Percentiles rank a stretch among this genome's conserved stretches.
Evolutionary conservation across 805 yeast genomes (phyloP).

Genomic region (Zygoascus flipseniorum): DNA sequence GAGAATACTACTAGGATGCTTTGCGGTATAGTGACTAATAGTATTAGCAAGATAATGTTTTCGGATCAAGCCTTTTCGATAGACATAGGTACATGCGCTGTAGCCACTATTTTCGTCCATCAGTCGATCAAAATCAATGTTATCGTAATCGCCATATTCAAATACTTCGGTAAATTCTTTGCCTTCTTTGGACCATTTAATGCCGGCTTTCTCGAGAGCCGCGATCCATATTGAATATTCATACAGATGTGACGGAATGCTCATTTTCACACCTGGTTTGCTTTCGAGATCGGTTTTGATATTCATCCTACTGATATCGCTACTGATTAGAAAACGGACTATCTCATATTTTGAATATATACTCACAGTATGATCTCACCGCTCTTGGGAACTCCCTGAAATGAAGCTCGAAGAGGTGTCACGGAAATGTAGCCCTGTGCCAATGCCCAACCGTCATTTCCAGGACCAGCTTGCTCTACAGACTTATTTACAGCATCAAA

Average conservation of each 20-base stretch:
- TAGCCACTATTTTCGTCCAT: slow-evolving; percentile 40
- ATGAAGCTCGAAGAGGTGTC: slow-evolving; percentile 67
- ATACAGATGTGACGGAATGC: slow-evolving; percentile 10
- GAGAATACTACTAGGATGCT: slow-evolving; percentile 62
- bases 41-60: slow-evolving; percentile 86
- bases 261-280: neutral
- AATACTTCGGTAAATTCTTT: slow-evolving; percentile 35
- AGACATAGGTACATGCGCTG: slow-evolving; percentile 70
- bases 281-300: neutral
- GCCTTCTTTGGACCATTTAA: slow-evolving; percentile 3
- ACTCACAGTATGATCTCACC: slow-evolving; percentile 52
- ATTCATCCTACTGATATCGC: slow-evolving; percentile 1
- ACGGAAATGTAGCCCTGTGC: slow-evolving; percentile 55
- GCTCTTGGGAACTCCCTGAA: slow-evolving; percentile 43
- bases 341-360: neutral
- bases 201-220: slow-evolving; percentile 8
- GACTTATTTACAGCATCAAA: slow-evolving; percentile 57
- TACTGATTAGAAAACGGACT: slow-evolving; percentile 4
- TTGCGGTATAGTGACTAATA: slow-evolving; percentile 62
- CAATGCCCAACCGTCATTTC: slow-evolving; percentile 65
- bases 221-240: slow-evolving; percentile 16
- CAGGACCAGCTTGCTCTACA: slow-evolving; percentile 35
- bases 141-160: slow-evolving; percentile 88
- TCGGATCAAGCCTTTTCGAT: slow-evolving; percentile 82
- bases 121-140: slow-evolving; percentile 64